Evolutionary conservation across 805 yeast genomes (phyloP).

Genomic region (Candida wancherniae): DNA sequence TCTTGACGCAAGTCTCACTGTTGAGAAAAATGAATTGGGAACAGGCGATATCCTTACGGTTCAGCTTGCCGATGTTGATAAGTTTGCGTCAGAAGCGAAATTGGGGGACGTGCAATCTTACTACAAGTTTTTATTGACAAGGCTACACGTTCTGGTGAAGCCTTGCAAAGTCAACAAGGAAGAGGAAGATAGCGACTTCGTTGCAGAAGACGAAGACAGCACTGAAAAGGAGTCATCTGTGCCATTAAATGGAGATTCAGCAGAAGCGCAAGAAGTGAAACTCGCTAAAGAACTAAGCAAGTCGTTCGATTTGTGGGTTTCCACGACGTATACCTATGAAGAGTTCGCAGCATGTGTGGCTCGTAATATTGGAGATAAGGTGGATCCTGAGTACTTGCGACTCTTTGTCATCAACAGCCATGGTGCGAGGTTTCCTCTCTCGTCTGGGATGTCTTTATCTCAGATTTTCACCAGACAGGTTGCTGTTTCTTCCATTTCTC

Average conservation of each 20-base stretch:
- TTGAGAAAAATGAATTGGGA: constrained; percentile 53
- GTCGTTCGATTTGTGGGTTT: constrained; percentile 62
- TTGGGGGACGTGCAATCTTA: constrained; percentile 37
- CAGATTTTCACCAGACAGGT: constrained; percentile 39
- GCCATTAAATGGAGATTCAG: constrained; percentile 14
- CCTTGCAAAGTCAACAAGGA: constrained; percentile 43
- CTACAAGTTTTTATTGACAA: constrained; percentile 52
- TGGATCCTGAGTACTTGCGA: constrained; percentile 59
- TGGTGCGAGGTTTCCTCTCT: constrained; percentile 51
- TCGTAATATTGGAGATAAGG: constrained; percentile 35
- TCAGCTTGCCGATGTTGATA: constrained; percentile 22
- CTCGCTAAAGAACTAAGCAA: constrained; percentile 19
- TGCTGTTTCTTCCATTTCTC: constrained; percentile 40
- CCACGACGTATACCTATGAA: constrained; percentile 52
- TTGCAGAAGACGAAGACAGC: constrained; percentile 23
- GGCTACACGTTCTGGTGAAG: constrained; percentile 54
- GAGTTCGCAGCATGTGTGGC: constrained; percentile 64
- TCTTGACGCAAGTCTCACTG: constrained; percentile 36
- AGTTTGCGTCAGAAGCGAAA: constrained; percentile 14
- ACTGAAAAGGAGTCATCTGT: constrained; percentile 11
- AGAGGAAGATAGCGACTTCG: constrained; percentile 46
- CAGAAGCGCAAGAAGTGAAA: constrained; percentile 15
- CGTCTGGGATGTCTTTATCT: constrained; percentile 31
- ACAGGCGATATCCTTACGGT: constrained; percentile 63
- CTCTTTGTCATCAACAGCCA: constrained; percentile 56